Evolutionary conservation across 208 protist genomes (phyloP).

Genomic region (Leishmania gerbilli): DNA sequence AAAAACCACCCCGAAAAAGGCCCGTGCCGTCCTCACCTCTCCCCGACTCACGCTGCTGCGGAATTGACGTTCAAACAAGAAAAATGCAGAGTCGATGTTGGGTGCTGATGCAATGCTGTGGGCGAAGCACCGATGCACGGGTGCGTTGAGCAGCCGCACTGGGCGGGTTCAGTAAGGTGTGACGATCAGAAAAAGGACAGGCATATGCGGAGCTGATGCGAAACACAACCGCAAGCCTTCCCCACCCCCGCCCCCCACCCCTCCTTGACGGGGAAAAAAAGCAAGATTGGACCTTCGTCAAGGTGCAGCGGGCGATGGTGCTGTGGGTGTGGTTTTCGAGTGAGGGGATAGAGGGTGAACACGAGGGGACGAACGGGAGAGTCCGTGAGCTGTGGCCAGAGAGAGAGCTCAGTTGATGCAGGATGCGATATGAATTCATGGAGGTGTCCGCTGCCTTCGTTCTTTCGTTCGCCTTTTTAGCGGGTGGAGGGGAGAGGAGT

Average conservation of each 20-base stretch:
- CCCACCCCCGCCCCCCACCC: background rate
- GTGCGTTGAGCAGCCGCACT: background rate
- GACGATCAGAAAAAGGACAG: background rate
- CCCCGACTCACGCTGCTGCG: background rate
- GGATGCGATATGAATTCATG: background rate
- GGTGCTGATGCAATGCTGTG: background rate
- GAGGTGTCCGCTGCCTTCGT: background rate
- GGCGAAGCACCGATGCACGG: background rate
- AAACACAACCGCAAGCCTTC: background rate
- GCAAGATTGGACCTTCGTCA: background rate
- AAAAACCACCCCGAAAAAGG: background rate
- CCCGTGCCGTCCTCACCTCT: background rate
- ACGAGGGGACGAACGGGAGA: background rate
- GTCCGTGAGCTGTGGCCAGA: background rate
- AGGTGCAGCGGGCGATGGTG: background rate
- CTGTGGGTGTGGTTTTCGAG: background rate
- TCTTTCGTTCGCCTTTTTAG: background rate
- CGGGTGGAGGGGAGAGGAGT: background rate
- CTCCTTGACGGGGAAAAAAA: background rate
- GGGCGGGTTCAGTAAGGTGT: background rate
- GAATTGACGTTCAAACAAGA: background rate
- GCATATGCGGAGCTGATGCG: background rate
- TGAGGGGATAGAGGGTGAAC: background rate
- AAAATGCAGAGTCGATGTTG: background rate
- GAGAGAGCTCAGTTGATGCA: background rate